Evolutionary conservation across 768 basidiomycete species (phyloP).

Genomic region (Hirschioporus abietinus): DNA sequence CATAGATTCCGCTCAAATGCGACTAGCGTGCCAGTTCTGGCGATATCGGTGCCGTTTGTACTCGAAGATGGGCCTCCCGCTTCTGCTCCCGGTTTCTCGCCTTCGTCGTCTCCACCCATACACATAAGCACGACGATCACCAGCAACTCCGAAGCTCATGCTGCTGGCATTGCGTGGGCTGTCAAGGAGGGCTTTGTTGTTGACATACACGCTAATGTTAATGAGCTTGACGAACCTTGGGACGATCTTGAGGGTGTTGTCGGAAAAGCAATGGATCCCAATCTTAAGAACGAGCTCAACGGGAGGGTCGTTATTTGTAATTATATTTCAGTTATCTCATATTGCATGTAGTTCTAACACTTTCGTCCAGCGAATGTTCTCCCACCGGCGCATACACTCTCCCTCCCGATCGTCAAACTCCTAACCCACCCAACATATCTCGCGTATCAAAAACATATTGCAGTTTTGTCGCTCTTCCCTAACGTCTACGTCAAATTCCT

Average conservation of each 20-base stretch:
- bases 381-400: conserved; percentile 71
- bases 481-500: conserved; percentile 67
- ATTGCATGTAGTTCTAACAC: conserved; percentile 3
- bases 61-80: conserved; percentile 43
- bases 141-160: conserved; percentile 39
- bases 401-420: conserved; percentile 69
- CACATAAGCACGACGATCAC: conserved; percentile 57
- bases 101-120: conserved; percentile 31
- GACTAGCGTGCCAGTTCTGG: conserved; percentile 35
- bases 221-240: conserved; percentile 44
- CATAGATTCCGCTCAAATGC: conserved; percentile 1
- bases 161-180: conserved; percentile 61
- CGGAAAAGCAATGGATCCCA: conserved; percentile 48
- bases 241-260: conserved; percentile 72
- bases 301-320: conserved; percentile 34
- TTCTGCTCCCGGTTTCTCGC: conserved; percentile 34
- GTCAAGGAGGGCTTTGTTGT: conserved; percentile 56
- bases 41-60: conserved; percentile 56
- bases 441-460: conserved; percentile 66
- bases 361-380: conserved; percentile 60
- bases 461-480: conserved; percentile 71
- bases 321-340: conserved; percentile 5
- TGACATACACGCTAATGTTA: conserved; percentile 62
- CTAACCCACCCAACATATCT: conserved; percentile 74
- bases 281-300: conserved; percentile 25